These are phyloP conservation scores for Peterozyma xylosa DNA, from an alignment of 805 yeast genomes.

Conservation along the genomic window DNA sequence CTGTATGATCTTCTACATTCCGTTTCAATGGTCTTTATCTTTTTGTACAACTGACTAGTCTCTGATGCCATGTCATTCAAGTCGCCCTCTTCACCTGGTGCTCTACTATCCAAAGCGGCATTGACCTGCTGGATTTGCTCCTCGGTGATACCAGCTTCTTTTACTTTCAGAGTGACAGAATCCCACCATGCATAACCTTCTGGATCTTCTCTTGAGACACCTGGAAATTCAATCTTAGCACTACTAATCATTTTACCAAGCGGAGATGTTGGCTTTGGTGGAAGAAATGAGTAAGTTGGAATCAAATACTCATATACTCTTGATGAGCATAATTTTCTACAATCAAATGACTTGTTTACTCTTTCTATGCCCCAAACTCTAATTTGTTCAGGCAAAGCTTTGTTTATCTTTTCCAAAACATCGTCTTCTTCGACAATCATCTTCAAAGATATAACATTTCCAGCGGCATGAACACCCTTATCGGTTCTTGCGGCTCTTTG, in stretches of 20 bases:
- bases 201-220: conserved; percentile 47
- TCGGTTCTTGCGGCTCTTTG: conserved; percentile 87
- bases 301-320: conserved; percentile 89
- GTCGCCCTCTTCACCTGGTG: neutral
- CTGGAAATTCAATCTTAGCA: conserved; percentile 49
- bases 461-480: conserved; percentile 97
- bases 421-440: conserved; percentile 78
- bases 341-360: conserved; percentile 85
- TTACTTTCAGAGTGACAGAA: conserved; percentile 29
- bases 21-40: conserved; percentile 58
- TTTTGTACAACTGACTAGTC: conserved; percentile 32
- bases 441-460: conserved; percentile 80
- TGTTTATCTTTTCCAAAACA: conserved; percentile 66
- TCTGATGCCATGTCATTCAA: conserved; percentile 22
- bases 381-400: conserved; percentile 73
- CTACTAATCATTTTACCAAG: conserved; percentile 53
- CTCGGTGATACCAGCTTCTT: conserved; percentile 29
- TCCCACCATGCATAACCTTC: conserved; percentile 79
- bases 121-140: conserved; percentile 20
- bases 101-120: conserved; percentile 17
- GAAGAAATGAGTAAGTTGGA: conserved; percentile 85
- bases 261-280: conserved; percentile 76
- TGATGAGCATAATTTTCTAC: conserved; percentile 93
- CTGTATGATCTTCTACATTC: conserved; percentile 62
- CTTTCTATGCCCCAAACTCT: conserved; percentile 91